phyloP scores from a whole-genome alignment of 2,329 filamentous ascomycete species.

The Leptographium lundbergii region DNA sequence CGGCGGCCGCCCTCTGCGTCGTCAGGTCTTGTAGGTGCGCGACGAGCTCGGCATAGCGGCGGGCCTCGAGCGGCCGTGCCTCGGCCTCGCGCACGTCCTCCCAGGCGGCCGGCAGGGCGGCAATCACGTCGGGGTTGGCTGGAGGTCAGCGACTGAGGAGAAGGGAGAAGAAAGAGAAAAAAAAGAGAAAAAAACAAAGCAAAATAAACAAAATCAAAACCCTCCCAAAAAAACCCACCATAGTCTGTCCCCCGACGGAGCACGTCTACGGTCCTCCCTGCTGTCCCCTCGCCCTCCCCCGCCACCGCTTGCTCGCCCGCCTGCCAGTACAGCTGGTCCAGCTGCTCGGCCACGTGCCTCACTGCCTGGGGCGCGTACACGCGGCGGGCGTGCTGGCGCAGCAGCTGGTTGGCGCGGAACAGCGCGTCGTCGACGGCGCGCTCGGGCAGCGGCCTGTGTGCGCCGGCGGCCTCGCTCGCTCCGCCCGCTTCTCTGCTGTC shows the following conservation, averaged over 20 bases:
- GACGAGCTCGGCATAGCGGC: constrained; percentile 38
- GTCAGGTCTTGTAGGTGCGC: constrained; percentile 36
- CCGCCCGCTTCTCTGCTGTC: neutral
- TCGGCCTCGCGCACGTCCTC: constrained; percentile 23
- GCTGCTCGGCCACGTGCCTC: constrained; percentile 60
- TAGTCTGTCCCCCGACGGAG: constrained; percentile 29
- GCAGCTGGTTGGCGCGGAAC: constrained; percentile 44
- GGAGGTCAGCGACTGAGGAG: neutral
- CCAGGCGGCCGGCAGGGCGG: constrained; percentile 35
- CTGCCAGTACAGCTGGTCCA: constrained; percentile 50
- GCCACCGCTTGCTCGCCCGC: constrained; percentile 24
- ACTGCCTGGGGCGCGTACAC: constrained; percentile 58
- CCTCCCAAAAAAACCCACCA: constrained; percentile 20
- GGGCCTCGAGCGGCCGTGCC: constrained; percentile 31
- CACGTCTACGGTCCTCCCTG: constrained; percentile 10
- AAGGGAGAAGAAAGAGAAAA: neutral
- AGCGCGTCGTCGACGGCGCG: constrained; percentile 44
- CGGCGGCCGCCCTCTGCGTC: constrained; percentile 24
- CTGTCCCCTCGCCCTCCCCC: constrained; percentile 10
- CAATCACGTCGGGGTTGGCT: constrained; percentile 31
- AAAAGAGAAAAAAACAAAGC: constrained; percentile 14
- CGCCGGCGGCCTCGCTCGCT: neutral
- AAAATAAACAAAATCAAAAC: no score
- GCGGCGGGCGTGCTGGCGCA: constrained; percentile 52
- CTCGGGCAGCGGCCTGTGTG: constrained; percentile 25